Base-by-base conservation (phyloP, 1,284 basidiomycete species). In the Ganoderma resinaceum region DNA sequence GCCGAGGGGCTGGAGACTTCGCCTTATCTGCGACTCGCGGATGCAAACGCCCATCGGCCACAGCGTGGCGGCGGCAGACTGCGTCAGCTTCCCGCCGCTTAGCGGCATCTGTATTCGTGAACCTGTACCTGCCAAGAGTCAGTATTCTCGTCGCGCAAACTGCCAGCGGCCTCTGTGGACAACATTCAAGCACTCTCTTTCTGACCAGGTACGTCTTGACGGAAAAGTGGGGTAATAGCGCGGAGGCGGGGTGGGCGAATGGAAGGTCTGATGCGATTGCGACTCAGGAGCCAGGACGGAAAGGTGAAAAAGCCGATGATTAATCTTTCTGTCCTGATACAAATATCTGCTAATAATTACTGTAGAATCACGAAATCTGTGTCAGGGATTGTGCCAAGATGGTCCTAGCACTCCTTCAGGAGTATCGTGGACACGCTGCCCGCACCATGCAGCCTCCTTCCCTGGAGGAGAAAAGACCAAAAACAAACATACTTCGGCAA, bases 1-100 rank as follows among this genome's bases (percentile, higher is more conserved):
- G 53, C 70, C 70, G 55, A 42, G 42, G 14, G 23, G 35, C 20
- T 57, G 70, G 70, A 72, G 70, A 61, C 70, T 69, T 63, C 69
- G n/a, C 20, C 68, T 69, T 69, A 67, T 69, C 68, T 38, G 63
- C 62, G 46, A 64, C 52, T 49, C n/a, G 57, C 67, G 67, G 61
- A 38, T 3, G 61, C 66, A 66, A 62, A 62, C 46, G 46, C 46
- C 46, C 46, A 12, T 7, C 26, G 40, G 37, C 37, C 40, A 42
- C 37, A 26, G 23, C 37, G 40, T 38, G 23, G 59, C 38, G 57
- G 38, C 35, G n/a, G 18, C 16, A 20, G 57, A 5, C 9, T 42
- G 59, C 38, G 46, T 49, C 23, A 49, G 23, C 46, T 26, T 49
- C n/a, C n/a, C n/a, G 46, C 46, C 20, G 46, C 23, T 11, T 11